Evolutionary conservation across 345 rosid species (phyloP), one percentile per base, ranked within the genome.

Genomic region (Dimocarpus longan): DNA sequence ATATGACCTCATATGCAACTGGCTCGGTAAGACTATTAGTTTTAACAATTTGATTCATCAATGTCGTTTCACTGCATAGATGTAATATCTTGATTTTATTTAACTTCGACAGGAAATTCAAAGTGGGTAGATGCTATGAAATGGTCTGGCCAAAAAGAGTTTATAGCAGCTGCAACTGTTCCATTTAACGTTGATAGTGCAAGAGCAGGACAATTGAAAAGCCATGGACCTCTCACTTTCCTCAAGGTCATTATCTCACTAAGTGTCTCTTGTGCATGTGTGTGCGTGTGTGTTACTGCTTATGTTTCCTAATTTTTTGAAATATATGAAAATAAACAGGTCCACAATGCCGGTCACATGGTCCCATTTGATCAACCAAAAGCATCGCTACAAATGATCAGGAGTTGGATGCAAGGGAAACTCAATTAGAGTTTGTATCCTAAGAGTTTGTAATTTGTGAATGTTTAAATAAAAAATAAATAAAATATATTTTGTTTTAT

Each of bases 351-450:
- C 10, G 95, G 98, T 65, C 98, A 91, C 78, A 87, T 92, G 97
- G 98, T 94, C 75, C 97, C 97, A 5, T 92, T 93, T 97, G 98
- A 96, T 88, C 98, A 94, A 70, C 98, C 98, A n/a, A 93, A 94
- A 80, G 94, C 89, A 77, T 86, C 97, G 50, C 78, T 91, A 68
- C 86, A 90, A 74, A 93, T 94, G 97, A 84, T 94, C 46, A 81
- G 76, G 75, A 85, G 87, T 44, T 96, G 98, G 98, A 91, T 87
- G 91, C 91, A 91, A 68, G 98, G 94, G 74, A 89, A 89, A 56
- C 72, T 90, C 6, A 2, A 2, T 32, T 32, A 32, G 37, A 3
- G 37, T 32, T 32, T 32, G 37, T 32, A 3, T 32, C 37, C 28
- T n/a, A 26, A 26, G 28, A 0, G 28, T 1, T 32, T 32, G 37